Evolutionary conservation across 306 rosid species (phyloP).

Genomic region (Senna tora): DNA sequence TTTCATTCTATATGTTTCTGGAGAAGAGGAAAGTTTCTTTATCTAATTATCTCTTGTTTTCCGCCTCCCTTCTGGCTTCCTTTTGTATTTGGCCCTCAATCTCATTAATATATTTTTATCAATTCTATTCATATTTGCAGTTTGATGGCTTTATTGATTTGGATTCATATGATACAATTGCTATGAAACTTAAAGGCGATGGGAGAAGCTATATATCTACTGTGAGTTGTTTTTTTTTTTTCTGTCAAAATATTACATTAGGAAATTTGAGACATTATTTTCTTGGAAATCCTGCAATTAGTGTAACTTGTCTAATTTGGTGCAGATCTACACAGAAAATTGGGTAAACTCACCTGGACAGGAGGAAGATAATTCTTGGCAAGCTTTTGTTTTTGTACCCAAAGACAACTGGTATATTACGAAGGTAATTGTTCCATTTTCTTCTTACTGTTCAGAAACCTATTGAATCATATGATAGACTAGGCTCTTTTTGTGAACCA

Average conservation of each 20-base stretch:
- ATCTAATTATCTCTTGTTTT: background rate
- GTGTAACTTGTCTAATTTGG: constrained; percentile 20
- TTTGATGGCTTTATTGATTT: constrained; percentile 86
- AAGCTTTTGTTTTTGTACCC: constrained; percentile 60
- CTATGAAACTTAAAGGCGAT: constrained; percentile 85
- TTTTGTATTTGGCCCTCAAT: background rate
- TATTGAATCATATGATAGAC: constrained; percentile 5
- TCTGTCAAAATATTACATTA: constrained; percentile 11
- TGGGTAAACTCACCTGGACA: constrained; percentile 84
- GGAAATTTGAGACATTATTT: constrained; percentile 25
- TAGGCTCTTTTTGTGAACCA: constrained; percentile 17
- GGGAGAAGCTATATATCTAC: constrained; percentile 93
- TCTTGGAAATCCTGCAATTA: constrained; percentile 10
- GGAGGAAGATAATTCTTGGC: constrained; percentile 70
- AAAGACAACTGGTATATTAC: constrained; percentile 68
- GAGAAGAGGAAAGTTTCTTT: background rate
- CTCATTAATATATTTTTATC: background rate
- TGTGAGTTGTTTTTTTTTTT: constrained; percentile 51
- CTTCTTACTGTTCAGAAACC: constrained; percentile 23
- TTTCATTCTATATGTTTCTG: background rate
- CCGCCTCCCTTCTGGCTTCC: background rate
- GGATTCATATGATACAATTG: constrained; percentile 85
- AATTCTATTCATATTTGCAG: constrained; percentile 50
- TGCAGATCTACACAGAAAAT: constrained; percentile 89
- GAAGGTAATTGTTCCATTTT: constrained; percentile 52